Conservation (phyloP, 176 grass and related monocot species). For the Cymbopogon citratus region DNA sequence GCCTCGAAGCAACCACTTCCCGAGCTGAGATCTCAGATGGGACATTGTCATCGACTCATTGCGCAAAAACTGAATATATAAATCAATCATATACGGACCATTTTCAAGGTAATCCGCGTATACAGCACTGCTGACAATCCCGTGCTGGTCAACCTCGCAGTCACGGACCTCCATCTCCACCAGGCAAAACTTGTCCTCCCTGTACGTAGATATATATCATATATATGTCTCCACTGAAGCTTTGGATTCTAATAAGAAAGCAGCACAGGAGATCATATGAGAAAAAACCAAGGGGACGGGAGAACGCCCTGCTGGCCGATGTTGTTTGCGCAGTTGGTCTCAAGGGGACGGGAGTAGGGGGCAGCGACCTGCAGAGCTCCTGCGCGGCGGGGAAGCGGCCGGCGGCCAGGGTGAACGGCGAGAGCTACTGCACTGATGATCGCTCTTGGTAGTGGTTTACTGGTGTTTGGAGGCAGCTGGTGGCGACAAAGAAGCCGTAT, state of each 20-base stretch:
- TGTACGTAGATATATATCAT: too few relatives aligned
- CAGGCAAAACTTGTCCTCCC: slow-evolving; percentile 43
- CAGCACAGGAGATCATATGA: too few relatives aligned
- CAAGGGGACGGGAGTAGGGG: background rate
- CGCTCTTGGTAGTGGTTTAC: background rate
- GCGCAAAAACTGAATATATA: too few relatives aligned
- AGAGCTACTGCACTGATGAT: background rate
- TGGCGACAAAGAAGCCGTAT: background rate
- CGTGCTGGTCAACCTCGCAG: slow-evolving; percentile 54
- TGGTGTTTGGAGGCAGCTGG: background rate
- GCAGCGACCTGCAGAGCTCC: background rate
- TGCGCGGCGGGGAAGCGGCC: background rate
- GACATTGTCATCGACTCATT: background rate
- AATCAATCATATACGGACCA: too few relatives aligned
- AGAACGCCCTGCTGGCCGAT: background rate
- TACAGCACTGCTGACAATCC: slow-evolving; percentile 56
- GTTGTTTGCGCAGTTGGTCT: background rate
- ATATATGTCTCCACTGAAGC: too few relatives aligned
- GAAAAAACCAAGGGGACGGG: background rate
- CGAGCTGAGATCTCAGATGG: slow-evolving; percentile 39
- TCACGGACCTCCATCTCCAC: slow-evolving; percentile 55
- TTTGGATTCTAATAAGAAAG: too few relatives aligned
- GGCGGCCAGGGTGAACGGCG: too few relatives aligned
- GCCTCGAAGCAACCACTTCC: slow-evolving; percentile 37
- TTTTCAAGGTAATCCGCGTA: slow-evolving; percentile 45